Evolutionary conservation across 805 yeast genomes (phyloP).

Genomic region (Lipomyces sp.): DNA sequence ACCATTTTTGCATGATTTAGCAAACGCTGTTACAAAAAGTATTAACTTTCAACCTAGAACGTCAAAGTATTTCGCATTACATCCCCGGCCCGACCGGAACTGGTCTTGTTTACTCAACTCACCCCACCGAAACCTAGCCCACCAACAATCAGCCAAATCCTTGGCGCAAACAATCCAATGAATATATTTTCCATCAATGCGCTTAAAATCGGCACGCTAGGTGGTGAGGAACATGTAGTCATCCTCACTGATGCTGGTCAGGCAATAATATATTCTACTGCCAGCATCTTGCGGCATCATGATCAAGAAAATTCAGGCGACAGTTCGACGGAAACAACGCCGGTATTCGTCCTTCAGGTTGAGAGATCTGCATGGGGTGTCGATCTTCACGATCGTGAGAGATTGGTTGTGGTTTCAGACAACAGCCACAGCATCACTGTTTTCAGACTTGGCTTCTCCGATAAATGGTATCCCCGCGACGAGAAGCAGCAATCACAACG

Average conservation of each 20-base stretch:
- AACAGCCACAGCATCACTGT: conserved; percentile 29
- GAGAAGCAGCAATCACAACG: not conserved
- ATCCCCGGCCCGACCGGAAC: conserved; percentile 24
- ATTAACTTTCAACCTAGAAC: conserved; percentile 7
- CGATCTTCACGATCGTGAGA: conserved; percentile 26
- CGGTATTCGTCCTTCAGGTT: conserved; percentile 27
- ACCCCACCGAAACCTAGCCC: conserved; percentile 26
- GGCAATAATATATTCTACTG: conserved; percentile 24
- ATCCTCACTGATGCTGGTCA: conserved; percentile 35
- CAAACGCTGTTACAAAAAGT: not conserved
- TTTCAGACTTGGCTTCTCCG: conserved; percentile 25
- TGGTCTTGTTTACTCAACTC: conserved; percentile 14
- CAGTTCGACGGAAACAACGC: conserved; percentile 11
- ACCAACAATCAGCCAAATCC: conserved; percentile 26
- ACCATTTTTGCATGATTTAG: not conserved
- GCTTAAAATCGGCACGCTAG: conserved; percentile 25
- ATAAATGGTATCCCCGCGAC: not conserved
- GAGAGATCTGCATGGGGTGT: conserved; percentile 35
- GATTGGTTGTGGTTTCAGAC: conserved; percentile 30
- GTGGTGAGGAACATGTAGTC: conserved; percentile 32
- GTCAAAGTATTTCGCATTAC: conserved; percentile 22
- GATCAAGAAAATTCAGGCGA: conserved; percentile 16
- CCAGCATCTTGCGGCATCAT: conserved; percentile 17
- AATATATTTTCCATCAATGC: conserved; percentile 29
- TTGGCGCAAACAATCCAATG: conserved; percentile 33